Percentiles rank a stretch among this genome's conserved stretches.
Evolutionary conservation across 192 early-diverging fungal species (phyloP).

Genomic region (Spizellomyces sp.): DNA sequence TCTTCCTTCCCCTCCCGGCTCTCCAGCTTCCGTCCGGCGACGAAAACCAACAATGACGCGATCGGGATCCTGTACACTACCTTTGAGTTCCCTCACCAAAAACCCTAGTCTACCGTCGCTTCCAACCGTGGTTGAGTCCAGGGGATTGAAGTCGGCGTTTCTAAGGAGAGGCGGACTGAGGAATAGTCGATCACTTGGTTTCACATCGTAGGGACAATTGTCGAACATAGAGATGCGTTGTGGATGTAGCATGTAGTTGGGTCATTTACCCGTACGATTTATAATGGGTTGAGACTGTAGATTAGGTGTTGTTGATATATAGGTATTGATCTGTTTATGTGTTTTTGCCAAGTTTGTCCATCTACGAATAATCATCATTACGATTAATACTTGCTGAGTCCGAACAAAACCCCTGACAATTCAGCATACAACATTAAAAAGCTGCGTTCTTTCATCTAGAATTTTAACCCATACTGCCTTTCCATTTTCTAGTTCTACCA

Average conservation of each 20-base stretch:
- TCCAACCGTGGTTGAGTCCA: conserved; percentile 1
- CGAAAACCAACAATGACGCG: not conserved
- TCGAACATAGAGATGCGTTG: no score
- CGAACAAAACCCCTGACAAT: no score
- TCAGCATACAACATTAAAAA: no score
- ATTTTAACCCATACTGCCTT: not conserved
- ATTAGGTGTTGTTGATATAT: no score
- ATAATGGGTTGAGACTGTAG: no score
- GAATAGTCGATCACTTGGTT: not conserved
- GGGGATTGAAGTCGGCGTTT: conserved; percentile 6
- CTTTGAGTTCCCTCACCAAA: conserved; percentile 32
- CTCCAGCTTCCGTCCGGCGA: not conserved
- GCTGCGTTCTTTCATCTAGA: not conserved
- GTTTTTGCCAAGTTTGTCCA: no score
- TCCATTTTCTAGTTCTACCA: conserved; percentile 10
- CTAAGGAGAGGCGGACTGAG: conserved; percentile 10
- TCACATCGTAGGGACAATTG: no score
- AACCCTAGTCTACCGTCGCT: conserved; percentile 32
- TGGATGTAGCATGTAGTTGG: no score
- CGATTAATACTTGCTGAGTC: no score
- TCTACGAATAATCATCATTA: no score
- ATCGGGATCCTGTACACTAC: conserved; percentile 27
- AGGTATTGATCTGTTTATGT: no score
- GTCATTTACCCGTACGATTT: no score
- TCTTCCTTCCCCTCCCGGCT: conserved; percentile 17